These are phyloP conservation scores for Lantana camara DNA, from an alignment of 257 asterid species.

Conservation along the genomic window DNA sequence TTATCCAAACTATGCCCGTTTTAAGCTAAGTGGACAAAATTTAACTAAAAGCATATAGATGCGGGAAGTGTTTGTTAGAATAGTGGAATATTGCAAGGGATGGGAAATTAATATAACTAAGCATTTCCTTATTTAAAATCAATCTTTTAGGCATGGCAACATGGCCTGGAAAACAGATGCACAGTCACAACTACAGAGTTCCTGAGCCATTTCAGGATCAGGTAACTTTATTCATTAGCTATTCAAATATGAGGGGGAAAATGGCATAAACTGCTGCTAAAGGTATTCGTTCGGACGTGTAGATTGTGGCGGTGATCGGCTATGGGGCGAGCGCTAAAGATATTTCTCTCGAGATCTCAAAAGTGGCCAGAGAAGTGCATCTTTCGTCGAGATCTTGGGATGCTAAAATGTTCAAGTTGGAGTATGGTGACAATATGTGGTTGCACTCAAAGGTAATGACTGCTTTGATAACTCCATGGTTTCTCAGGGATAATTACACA, in stretches of 20 bases:
- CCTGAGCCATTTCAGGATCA: constrained; percentile 54
- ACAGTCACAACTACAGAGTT: constrained; percentile 65
- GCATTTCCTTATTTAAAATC: neutral
- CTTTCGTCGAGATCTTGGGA: constrained; percentile 51
- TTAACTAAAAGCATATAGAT: too few species aligned
- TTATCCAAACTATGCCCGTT: too few species aligned
- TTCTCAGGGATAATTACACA: too few species aligned
- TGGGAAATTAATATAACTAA: neutral
- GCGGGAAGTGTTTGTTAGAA: too few species aligned
- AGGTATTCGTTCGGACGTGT: neutral
- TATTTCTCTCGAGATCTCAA: constrained; percentile 48
- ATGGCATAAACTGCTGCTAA: too few species aligned
- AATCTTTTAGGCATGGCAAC: constrained; percentile 55
- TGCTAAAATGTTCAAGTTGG: constrained; percentile 9
- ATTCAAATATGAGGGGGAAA: too few species aligned
- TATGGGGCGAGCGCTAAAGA: constrained; percentile 57
- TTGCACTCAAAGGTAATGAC: constrained; percentile 43
- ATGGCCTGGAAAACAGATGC: constrained; percentile 74
- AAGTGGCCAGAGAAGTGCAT: constrained; percentile 62
- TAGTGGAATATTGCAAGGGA: neutral
- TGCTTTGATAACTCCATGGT: too few species aligned
- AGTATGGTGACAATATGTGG: constrained; percentile 31
- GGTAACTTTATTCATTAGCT: too few species aligned
- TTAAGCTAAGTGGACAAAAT: too few species aligned
- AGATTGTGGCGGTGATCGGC: constrained; percentile 79